These are phyloP conservation scores for Pholiota microspora DNA, from an alignment of 768 basidiomycete species.

Conservation along the genomic window DNA sequence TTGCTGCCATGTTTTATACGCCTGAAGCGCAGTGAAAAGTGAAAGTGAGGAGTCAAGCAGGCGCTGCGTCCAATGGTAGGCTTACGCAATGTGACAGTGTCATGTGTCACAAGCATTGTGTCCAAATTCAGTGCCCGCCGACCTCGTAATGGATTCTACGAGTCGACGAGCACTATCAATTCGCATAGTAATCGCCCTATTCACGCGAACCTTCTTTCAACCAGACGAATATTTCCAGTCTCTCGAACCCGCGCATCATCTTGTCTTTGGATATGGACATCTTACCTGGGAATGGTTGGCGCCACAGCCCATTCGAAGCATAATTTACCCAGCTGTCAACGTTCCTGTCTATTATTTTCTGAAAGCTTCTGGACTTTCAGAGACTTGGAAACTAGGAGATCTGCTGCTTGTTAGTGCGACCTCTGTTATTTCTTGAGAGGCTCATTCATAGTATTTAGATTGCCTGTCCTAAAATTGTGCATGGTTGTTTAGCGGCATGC, in stretches of 20 bases:
- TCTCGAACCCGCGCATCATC: slow-evolving; percentile 85
- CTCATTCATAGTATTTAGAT: slow-evolving; percentile 43
- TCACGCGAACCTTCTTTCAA: slow-evolving; percentile 87
- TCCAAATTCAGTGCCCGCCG: no score
- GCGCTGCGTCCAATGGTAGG: no score
- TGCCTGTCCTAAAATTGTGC: slow-evolving; percentile 68
- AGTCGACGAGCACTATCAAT: slow-evolving; percentile 38
- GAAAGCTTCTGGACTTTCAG: slow-evolving; percentile 53
- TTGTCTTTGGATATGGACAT: slow-evolving; percentile 89
- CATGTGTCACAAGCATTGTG: no score
- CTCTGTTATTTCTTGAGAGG: not conserved
- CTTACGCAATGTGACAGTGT: no score
- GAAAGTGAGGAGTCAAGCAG: not conserved
- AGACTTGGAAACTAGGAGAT: slow-evolving; percentile 31
- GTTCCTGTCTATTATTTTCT: slow-evolving; percentile 75
- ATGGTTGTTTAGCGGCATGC: slow-evolving; percentile 72
- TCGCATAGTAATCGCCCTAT: slow-evolving; percentile 62
- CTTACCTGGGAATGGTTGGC: slow-evolving; percentile 96
- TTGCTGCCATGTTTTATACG: slow-evolving; percentile 29
- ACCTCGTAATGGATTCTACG: not conserved
- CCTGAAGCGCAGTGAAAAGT: not conserved
- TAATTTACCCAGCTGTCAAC: slow-evolving; percentile 81
- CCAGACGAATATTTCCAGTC: slow-evolving; percentile 98
- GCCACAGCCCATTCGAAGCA: slow-evolving; percentile 68
- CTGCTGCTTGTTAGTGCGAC: slow-evolving; percentile 59